phyloP scores from a whole-genome alignment of 2,329 filamentous ascomycete species.

The Sporothrix sp. region DNA sequence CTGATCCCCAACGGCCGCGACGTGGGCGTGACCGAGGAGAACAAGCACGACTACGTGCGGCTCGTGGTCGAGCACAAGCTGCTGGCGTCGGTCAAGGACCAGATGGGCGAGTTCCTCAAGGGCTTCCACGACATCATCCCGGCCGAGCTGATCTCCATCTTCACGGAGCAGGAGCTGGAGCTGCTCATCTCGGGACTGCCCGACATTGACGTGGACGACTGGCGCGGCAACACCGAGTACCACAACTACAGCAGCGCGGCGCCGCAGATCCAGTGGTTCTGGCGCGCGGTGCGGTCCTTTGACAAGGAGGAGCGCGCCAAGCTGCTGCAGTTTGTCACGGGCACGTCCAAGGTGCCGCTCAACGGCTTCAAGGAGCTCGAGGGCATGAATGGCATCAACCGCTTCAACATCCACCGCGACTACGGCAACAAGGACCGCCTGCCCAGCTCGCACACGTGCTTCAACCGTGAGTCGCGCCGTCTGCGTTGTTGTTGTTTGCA shows the following conservation, averaged over 20 bases:
- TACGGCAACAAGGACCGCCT: slow-evolving; percentile 94
- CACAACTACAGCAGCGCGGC: slow-evolving; percentile 94
- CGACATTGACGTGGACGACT: slow-evolving; percentile 96
- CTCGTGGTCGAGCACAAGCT: slow-evolving; percentile 90
- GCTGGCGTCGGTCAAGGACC: slow-evolving; percentile 82
- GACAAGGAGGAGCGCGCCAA: slow-evolving; percentile 99
- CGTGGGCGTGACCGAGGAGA: slow-evolving; percentile 90
- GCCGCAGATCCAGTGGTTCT: slow-evolving; percentile 98
- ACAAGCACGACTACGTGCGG: slow-evolving; percentile 96
- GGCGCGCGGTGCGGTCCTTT: slow-evolving; percentile 91
- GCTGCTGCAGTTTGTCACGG: slow-evolving; percentile 93
- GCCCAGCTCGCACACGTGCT: slow-evolving; percentile 95
- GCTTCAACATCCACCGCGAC: slow-evolving; percentile 98
- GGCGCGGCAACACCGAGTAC: slow-evolving; percentile 98
- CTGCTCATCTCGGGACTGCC: slow-evolving; percentile 92
- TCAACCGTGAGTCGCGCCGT: slow-evolving; percentile 71
- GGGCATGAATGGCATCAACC: slow-evolving; percentile 96
- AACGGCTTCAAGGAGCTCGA: slow-evolving; percentile 99
- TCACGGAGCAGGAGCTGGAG: slow-evolving; percentile 97
- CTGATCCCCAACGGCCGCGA: slow-evolving; percentile 81
- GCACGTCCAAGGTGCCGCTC: slow-evolving; percentile 93
- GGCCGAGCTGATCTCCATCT: slow-evolving; percentile 86
- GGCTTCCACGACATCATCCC: slow-evolving; percentile 99
- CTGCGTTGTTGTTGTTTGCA: not conserved
- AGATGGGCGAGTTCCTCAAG: slow-evolving; percentile 86